Conservation (phyloP, 371 early-diverging fungal species). For the Mucor racemosus region DNA sequence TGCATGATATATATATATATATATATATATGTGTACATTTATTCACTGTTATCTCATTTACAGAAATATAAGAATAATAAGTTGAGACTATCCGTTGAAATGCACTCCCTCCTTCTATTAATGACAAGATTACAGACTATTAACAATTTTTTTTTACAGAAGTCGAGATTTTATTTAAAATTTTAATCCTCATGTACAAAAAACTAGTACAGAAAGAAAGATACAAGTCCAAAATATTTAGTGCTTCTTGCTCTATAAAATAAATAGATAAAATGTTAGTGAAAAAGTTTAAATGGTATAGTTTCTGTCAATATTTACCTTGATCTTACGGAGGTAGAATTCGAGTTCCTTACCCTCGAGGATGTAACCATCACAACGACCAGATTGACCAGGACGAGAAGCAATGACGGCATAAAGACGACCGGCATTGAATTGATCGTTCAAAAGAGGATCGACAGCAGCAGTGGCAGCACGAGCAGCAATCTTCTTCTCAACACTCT, state of each 20-base stretch:
- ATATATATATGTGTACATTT: no score
- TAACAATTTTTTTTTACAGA: slow-evolving; percentile 8
- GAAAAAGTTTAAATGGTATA: background rate
- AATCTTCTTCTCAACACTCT: slow-evolving; percentile 89
- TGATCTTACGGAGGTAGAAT: slow-evolving; percentile 95
- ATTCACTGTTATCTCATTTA: no score
- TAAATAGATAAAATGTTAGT: background rate
- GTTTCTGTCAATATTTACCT: slow-evolving; percentile 46
- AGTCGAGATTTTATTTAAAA: slow-evolving; percentile 15
- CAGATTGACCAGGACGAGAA: slow-evolving; percentile 99
- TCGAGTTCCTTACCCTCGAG: slow-evolving; percentile 99
- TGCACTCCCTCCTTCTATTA: no score
- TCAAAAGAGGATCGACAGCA: slow-evolving; percentile 87
- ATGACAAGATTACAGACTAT: background rate
- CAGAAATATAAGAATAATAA: no score
- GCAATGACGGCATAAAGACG: slow-evolving; percentile 95
- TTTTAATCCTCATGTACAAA: slow-evolving; percentile 6
- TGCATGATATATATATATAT: no score
- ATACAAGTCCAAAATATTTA: slow-evolving; percentile 14
- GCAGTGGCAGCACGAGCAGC: slow-evolving; percentile 82
- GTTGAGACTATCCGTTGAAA: no score
- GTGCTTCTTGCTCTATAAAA: slow-evolving; percentile 37
- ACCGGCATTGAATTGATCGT: slow-evolving; percentile 96
- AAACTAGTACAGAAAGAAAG: slow-evolving; percentile 6
- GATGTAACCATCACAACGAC: slow-evolving; percentile 98